Conservation (phyloP, 495 filamentous ascomycete genomes). For the Monascus purpureus region DNA sequence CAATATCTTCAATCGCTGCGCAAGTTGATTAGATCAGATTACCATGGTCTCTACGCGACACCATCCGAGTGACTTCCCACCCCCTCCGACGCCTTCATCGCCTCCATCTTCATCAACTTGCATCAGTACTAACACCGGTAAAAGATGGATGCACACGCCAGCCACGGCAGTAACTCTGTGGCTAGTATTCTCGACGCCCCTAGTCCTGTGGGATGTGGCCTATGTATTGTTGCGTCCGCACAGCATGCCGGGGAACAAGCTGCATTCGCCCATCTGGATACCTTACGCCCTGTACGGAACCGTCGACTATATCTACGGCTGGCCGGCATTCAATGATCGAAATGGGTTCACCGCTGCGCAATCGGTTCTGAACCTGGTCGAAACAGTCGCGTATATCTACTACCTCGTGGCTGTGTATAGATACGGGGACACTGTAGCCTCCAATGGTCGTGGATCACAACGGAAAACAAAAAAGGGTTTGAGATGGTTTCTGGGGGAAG, state of each 20-base stretch:
- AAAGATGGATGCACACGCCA: constrained; percentile 53
- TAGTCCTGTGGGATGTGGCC: constrained; percentile 66
- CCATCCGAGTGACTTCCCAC: constrained; percentile 33
- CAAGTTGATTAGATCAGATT: no score
- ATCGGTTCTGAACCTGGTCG: constrained; percentile 55
- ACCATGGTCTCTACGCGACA: constrained; percentile 43
- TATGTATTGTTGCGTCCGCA: constrained; percentile 75
- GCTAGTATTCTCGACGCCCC: constrained; percentile 61
- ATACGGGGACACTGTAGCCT: constrained; percentile 23
- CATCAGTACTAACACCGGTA: constrained; percentile 14
- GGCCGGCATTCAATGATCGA: constrained; percentile 52
- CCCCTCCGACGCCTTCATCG: no score
- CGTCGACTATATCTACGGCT: constrained; percentile 77
- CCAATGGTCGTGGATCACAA: constrained; percentile 13
- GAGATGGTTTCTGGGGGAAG: constrained; percentile 30
- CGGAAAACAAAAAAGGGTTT: constrained; percentile 21
- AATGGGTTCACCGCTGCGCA: constrained; percentile 78
- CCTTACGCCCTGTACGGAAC: constrained; percentile 74
- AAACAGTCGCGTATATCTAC: constrained; percentile 52
- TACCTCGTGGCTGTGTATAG: constrained; percentile 51
- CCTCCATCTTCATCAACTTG: constrained; percentile 14
- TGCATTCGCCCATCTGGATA: constrained; percentile 62
- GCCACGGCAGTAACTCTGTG: constrained; percentile 51
- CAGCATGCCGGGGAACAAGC: constrained; percentile 64
- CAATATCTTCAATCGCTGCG: no score